phyloP scores from a whole-genome alignment of 2,329 filamentous ascomycete species.

The Dichotomopilus funicola region DNA sequence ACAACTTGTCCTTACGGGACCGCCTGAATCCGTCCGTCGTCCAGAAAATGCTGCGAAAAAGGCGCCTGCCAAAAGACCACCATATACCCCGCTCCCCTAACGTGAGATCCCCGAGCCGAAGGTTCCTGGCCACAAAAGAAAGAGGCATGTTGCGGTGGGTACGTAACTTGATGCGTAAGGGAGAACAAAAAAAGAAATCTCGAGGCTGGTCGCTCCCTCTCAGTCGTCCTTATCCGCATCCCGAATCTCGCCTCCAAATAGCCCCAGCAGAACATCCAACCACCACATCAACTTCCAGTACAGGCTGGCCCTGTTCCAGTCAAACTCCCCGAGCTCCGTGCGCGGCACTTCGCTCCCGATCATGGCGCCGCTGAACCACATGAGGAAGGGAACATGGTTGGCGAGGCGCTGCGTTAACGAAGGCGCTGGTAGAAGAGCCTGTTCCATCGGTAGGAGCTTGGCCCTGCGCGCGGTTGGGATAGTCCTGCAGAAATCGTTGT shows the following conservation, averaged over 20 bases:
- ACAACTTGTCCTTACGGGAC: background rate
- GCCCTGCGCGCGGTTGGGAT: slow-evolving; percentile 62
- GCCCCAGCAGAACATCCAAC: slow-evolving; percentile 51
- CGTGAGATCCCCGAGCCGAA: too few species aligned
- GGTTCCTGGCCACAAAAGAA: too few species aligned
- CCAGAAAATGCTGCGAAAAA: slow-evolving; percentile 1
- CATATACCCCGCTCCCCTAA: too few species aligned
- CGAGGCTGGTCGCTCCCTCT: too few species aligned
- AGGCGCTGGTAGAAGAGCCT: slow-evolving; percentile 64
- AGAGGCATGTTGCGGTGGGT: too few species aligned
- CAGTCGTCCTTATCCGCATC: slow-evolving; percentile 54
- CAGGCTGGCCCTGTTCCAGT: slow-evolving; percentile 61
- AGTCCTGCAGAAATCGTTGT: slow-evolving; percentile 48
- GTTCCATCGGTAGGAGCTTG: slow-evolving; percentile 59
- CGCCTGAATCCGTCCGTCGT: background rate
- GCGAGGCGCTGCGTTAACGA: slow-evolving; percentile 58
- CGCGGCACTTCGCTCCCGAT: slow-evolving; percentile 71
- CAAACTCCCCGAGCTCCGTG: slow-evolving; percentile 68
- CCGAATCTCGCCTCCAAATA: slow-evolving; percentile 54
- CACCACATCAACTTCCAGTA: slow-evolving; percentile 64
- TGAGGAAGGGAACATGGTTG: slow-evolving; percentile 60
- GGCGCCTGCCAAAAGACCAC: background rate
- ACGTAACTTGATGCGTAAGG: too few species aligned
- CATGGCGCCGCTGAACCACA: slow-evolving; percentile 65
- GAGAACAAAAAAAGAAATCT: too few species aligned